These are phyloP conservation scores for Fistulina hepatica DNA, from an alignment of 1,284 basidiomycete genomes.

Conservation along the genomic window DNA sequence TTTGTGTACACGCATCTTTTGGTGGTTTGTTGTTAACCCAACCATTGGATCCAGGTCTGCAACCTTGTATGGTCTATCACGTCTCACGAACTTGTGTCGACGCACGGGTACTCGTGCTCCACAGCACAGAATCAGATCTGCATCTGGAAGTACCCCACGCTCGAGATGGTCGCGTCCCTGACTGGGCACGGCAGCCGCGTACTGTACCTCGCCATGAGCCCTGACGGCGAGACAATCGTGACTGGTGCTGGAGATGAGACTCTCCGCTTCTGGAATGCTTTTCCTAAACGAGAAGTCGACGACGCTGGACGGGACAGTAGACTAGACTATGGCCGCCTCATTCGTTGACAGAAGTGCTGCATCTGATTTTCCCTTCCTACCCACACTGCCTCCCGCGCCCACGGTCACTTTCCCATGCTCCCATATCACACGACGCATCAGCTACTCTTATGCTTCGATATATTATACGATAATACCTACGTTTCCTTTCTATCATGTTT, in stretches of 20 bases:
- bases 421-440: too few species aligned
- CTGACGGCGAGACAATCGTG: constrained; percentile 94
- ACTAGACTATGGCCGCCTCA: constrained; percentile 53
- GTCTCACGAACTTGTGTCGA: constrained; percentile 95
- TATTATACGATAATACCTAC: too few species aligned
- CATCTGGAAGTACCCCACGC: constrained; percentile 93
- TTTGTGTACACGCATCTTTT: constrained; percentile 38
- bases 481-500: too few species aligned
- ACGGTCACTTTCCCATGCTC: too few species aligned
- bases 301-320: constrained; percentile 30
- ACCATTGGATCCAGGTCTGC: constrained; percentile 58
- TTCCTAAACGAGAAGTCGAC: constrained; percentile 49
- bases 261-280: constrained; percentile 92
- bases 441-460: too few species aligned
- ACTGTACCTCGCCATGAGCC: constrained; percentile 93
- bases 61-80: constrained; percentile 95
- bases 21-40: background rate
- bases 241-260: constrained; percentile 98
- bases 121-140: constrained; percentile 96
- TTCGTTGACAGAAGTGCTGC: constrained; percentile 30
- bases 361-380: too few species aligned
- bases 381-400: too few species aligned
- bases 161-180: constrained; percentile 89
- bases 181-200: constrained; percentile 84
- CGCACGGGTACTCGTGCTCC: constrained; percentile 92